phyloP scores from a whole-genome alignment of 768 basidiomycete genomes.

The Pleurotus pulmonarius region DNA sequence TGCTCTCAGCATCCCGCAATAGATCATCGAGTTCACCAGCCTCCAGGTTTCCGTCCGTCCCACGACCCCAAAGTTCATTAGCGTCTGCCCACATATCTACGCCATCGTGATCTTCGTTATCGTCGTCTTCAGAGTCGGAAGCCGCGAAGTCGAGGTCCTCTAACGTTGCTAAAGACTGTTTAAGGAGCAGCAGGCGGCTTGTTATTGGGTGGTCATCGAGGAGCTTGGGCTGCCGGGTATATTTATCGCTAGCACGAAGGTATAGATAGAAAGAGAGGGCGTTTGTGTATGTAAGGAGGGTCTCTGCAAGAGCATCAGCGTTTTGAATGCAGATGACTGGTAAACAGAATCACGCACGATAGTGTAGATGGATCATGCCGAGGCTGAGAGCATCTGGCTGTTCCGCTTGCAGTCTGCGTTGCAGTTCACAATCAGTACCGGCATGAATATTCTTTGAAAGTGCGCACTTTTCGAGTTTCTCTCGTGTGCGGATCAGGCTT shows the following conservation, averaged over 20 bases:
- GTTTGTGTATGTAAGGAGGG: slow-evolving; percentile 85
- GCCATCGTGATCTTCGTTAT: slow-evolving; percentile 37
- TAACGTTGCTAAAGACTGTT: slow-evolving; percentile 75
- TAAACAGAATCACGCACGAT: slow-evolving; percentile 58
- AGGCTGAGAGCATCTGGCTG: slow-evolving; percentile 51
- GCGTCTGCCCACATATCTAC: slow-evolving; percentile 34
- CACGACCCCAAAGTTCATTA: slow-evolving; percentile 39
- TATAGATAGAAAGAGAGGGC: slow-evolving; percentile 91
- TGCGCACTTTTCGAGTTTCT: slow-evolving; percentile 53
- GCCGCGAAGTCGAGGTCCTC: slow-evolving; percentile 79
- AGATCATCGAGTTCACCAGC: slow-evolving; percentile 52
- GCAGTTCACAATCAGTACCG: not conserved
- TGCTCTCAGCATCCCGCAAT: slow-evolving; percentile 43
- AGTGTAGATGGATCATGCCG: slow-evolving; percentile 80
- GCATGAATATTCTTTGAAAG: not conserved
- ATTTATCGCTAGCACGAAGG: slow-evolving; percentile 69
- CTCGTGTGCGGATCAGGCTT: slow-evolving; percentile 46
- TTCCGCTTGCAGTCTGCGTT: slow-evolving; percentile 42
- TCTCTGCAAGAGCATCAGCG: slow-evolving; percentile 49
- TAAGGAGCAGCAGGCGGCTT: slow-evolving; percentile 73
- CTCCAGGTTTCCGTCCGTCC: slow-evolving; percentile 25
- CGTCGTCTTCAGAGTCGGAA: slow-evolving; percentile 45
- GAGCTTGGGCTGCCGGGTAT: slow-evolving; percentile 54
- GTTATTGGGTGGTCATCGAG: slow-evolving; percentile 72
- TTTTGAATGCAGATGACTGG: not conserved